Conservation (phyloP, 345 rosid genomes). For the Luvunga scandens region DNA sequence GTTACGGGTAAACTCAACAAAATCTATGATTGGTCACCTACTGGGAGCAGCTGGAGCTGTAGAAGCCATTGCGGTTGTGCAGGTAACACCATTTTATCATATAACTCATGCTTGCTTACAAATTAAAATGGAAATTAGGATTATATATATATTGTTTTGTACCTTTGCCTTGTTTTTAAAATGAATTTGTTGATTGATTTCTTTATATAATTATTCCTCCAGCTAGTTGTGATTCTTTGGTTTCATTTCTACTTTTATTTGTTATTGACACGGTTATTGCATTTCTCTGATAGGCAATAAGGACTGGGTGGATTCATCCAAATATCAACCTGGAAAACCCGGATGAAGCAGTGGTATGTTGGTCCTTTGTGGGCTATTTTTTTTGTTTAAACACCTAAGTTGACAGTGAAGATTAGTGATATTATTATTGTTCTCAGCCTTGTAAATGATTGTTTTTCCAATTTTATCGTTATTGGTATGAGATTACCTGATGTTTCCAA, state of each 20-base stretch:
- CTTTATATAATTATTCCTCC: background rate
- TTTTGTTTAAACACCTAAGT: background rate
- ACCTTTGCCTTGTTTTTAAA: background rate
- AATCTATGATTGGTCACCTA: constrained; percentile 93
- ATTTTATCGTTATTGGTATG: background rate
- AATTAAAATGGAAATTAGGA: background rate
- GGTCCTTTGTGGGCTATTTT: constrained; percentile 1
- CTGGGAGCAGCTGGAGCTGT: constrained; percentile 96
- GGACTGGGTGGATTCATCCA: constrained; percentile 96
- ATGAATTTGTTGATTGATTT: background rate
- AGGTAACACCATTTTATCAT: constrained; percentile 39
- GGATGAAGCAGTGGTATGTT: constrained; percentile 71
- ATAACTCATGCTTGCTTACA: background rate
- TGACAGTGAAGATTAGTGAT: background rate
- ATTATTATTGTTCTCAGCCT: background rate
- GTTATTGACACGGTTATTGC: constrained; percentile 6
- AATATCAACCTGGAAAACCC: constrained; percentile 88
- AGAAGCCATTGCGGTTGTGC: constrained; percentile 84
- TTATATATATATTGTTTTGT: background rate
- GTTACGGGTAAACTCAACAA: constrained; percentile 85
- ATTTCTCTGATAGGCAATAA: constrained; percentile 62
- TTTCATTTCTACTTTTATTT: background rate
- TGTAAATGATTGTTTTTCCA: background rate
- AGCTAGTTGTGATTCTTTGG: background rate
- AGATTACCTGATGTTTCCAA: background rate